Evolutionary conservation across 306 rosid genomes (phyloP).

Genomic region (Pterocarpus macrocarpus): DNA sequence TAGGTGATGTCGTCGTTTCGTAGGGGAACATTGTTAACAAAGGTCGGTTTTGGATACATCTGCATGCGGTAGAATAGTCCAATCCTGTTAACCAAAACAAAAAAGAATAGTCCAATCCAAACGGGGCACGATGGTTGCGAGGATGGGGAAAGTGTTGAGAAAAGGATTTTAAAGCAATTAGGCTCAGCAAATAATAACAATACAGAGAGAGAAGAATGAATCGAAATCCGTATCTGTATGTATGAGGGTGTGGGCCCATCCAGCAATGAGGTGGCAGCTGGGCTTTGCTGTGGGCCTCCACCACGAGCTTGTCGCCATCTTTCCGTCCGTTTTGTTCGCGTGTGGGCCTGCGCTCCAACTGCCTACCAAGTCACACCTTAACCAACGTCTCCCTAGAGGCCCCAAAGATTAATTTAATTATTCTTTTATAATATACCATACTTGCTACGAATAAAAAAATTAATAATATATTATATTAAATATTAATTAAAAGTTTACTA

Average conservation of each 20-base stretch:
- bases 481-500: too few species aligned
- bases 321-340: slow-evolving; percentile 35
- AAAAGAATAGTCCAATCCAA: slow-evolving; percentile 36
- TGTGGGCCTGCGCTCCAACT: slow-evolving; percentile 48
- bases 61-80: slow-evolving; percentile 23
- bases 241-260: slow-evolving; percentile 27
- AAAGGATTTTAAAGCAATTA: background rate
- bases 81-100: background rate
- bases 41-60: slow-evolving; percentile 11
- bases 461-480: too few species aligned
- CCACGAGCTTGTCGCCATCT: slow-evolving; percentile 52
- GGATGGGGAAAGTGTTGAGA: background rate
- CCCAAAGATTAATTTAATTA: background rate
- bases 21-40: background rate
- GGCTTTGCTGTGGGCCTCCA: slow-evolving; percentile 56
- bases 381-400: slow-evolving; percentile 47
- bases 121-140: background rate
- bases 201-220: background rate
- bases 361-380: slow-evolving; percentile 31
- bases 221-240: too few species aligned
- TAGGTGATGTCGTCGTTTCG: slow-evolving; percentile 38
- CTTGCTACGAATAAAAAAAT: too few species aligned
- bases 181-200: background rate
- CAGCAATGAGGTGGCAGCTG: slow-evolving; percentile 38
- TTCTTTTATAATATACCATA: too few species aligned